A percentile compares a stretch with the other conserved stretches of the same genome.
Conservation (phyloP, 768 basidiomycete species). For the Calocybe indica region DNA sequence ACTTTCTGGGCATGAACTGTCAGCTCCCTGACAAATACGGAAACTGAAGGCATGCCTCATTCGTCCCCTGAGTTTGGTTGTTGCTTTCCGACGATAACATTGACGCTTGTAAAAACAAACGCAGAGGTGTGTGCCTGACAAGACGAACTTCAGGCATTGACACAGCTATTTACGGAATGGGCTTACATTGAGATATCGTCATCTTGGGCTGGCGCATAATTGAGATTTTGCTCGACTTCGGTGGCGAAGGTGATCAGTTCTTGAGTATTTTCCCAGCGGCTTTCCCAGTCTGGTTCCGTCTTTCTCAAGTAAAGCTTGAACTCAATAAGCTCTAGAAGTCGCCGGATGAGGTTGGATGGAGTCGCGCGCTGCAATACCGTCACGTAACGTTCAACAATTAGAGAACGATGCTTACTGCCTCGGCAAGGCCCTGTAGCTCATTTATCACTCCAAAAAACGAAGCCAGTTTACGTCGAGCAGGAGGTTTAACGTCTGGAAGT, state of each 20-base stretch:
- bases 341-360: constrained; percentile 59
- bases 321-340: constrained; percentile 47
- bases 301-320: constrained; percentile 68
- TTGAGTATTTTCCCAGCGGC: constrained; percentile 80
- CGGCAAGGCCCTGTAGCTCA: constrained; percentile 44
- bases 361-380: constrained; percentile 38
- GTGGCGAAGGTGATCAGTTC: constrained; percentile 78
- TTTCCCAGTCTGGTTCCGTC: constrained; percentile 69
- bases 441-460: constrained; percentile 55
- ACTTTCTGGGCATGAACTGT: constrained; percentile 7
- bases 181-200: not conserved
- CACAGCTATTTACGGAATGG: not conserved
- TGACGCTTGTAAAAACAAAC: constrained; percentile 70
- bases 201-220: constrained; percentile 10
- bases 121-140: constrained; percentile 50
- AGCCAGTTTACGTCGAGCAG: constrained; percentile 56
- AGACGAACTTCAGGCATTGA: not conserved
- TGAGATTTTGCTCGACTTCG: constrained; percentile 35
- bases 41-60: constrained; percentile 7
- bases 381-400: not conserved
- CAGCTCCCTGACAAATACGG: not conserved
- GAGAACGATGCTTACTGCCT: constrained; percentile 34
- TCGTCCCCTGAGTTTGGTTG: constrained; percentile 42
- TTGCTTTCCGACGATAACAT: constrained; percentile 81
- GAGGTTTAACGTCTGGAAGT: constrained; percentile 58